Evolutionary conservation across 1,284 basidiomycete genomes (phyloP).

Genomic region (Prillingera fragicola): DNA sequence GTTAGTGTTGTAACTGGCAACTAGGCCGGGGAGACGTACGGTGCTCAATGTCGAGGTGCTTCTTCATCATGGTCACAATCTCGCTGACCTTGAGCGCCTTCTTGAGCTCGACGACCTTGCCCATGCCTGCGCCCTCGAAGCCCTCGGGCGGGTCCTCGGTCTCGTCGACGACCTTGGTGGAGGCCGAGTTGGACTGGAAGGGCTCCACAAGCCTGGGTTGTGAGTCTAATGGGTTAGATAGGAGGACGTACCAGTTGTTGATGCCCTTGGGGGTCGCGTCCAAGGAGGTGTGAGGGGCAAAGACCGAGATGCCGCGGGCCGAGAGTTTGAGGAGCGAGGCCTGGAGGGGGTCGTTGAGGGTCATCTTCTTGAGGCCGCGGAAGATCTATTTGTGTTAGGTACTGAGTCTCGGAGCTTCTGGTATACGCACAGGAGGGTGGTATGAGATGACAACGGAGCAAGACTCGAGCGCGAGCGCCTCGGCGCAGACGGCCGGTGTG

Average conservation of each 20-base stretch:
- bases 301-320: constrained; percentile 76
- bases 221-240: too few relatives aligned
- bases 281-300: constrained; percentile 78
- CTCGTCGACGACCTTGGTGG: constrained; percentile 23
- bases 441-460: constrained; percentile 71
- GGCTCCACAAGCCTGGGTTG: constrained; percentile 40
- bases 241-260: constrained; percentile 62
- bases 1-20: background rate
- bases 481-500: constrained; percentile 68
- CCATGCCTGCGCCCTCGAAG: constrained; percentile 56
- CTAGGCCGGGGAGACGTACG: constrained; percentile 51
- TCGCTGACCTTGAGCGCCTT: constrained; percentile 49
- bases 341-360: constrained; percentile 72
- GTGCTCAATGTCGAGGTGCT: constrained; percentile 59
- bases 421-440: constrained; percentile 61
- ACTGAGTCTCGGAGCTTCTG: background rate
- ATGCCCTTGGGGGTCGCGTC: constrained; percentile 77
- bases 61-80: constrained; percentile 63
- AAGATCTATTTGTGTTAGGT: constrained; percentile 56
- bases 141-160: constrained; percentile 26
- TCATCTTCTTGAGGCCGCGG: constrained; percentile 69
- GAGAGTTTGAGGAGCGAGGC: constrained; percentile 70
- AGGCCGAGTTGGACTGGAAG: constrained; percentile 23
- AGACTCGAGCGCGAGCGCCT: constrained; percentile 61
- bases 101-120: constrained; percentile 60